Evolutionary conservation across 768 basidiomycete genomes (phyloP).

Genomic region (Xanthoconium purpureum): DNA sequence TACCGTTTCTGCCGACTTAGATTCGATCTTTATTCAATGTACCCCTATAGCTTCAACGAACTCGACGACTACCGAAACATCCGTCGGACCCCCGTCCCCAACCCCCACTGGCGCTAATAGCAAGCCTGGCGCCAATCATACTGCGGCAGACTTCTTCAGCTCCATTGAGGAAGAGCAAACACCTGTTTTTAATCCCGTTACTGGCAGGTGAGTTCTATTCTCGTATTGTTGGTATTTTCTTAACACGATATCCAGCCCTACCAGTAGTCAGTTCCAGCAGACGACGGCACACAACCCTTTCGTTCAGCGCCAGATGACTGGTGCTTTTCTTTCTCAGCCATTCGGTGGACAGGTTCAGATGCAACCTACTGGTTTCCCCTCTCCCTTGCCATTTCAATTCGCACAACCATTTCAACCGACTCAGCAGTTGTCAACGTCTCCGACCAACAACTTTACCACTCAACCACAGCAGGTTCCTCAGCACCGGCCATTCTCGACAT

Average conservation of each 20-base stretch:
- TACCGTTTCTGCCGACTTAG: neutral
- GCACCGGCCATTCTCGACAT: constrained; percentile 53
- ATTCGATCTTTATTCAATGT: constrained; percentile 1
- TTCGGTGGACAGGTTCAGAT: constrained; percentile 43
- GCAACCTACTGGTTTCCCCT: constrained; percentile 56
- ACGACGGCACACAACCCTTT: constrained; percentile 77
- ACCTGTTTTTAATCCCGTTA: constrained; percentile 65
- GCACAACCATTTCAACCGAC: constrained; percentile 17
- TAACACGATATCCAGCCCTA: constrained; percentile 40
- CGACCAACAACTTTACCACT: constrained; percentile 27
- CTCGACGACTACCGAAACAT: constrained; percentile 18
- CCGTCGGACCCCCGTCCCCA: constrained; percentile 24
- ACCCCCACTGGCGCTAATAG: constrained; percentile 22
- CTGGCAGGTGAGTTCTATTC: constrained; percentile 40
- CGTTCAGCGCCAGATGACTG: constrained; percentile 52
- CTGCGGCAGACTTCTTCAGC: constrained; percentile 80
- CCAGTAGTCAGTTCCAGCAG: constrained; percentile 50
- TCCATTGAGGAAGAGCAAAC: constrained; percentile 82
- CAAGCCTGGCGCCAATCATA: constrained; percentile 42
- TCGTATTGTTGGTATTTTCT: neutral
- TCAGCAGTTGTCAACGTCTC: constrained; percentile 10
- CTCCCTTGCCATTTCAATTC: constrained; percentile 44
- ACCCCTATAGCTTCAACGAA: constrained; percentile 18
- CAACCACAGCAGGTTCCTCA: constrained; percentile 39
- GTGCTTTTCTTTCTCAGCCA: constrained; percentile 42